These are phyloP conservation scores for Trypanosoma scelopori DNA, from an alignment of 208 protist genomes.

Conservation along the genomic window DNA sequence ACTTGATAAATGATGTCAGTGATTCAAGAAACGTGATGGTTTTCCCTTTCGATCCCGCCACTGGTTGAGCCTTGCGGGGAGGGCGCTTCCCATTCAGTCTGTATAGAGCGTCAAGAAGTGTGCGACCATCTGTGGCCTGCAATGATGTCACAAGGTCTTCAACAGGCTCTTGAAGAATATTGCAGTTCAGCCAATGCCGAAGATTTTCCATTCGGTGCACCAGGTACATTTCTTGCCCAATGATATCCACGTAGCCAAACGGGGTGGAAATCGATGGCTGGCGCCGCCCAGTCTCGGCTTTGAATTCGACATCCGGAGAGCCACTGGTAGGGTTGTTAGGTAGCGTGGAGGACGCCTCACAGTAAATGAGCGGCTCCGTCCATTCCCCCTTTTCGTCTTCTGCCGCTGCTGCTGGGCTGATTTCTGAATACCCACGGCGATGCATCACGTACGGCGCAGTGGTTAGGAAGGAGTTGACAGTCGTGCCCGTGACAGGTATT, in stretches of 20 bases:
- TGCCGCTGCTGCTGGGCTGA: constrained; percentile 15
- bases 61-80: constrained; percentile 8
- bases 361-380: constrained; percentile 32
- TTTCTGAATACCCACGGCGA: constrained; percentile 22
- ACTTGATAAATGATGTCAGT: constrained; percentile 70
- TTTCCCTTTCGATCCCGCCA: constrained; percentile 3
- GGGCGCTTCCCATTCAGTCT: constrained; percentile 59
- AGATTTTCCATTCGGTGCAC: constrained; percentile 39
- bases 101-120: constrained; percentile 72
- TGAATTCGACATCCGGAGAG: not conserved
- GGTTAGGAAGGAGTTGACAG: constrained; percentile 91
- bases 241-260: constrained; percentile 29
- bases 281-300: not conserved
- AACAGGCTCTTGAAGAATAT: constrained; percentile 61
- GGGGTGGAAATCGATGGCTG: not conserved
- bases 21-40: constrained; percentile 36
- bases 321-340: not conserved
- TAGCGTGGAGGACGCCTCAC: constrained; percentile 17
- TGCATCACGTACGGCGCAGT: constrained; percentile 45
- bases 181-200: constrained; percentile 76
- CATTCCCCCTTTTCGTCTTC: constrained; percentile 16
- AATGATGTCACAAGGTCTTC: constrained; percentile 56
- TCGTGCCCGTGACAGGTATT: constrained; percentile 73
- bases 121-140: constrained; percentile 52
- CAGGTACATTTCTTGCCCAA: constrained; percentile 14